A percentile compares a stretch with the other conserved stretches of the same genome.
Conservation (phyloP, 106 monocot genomes). For the Narthecium ossifragum region DNA sequence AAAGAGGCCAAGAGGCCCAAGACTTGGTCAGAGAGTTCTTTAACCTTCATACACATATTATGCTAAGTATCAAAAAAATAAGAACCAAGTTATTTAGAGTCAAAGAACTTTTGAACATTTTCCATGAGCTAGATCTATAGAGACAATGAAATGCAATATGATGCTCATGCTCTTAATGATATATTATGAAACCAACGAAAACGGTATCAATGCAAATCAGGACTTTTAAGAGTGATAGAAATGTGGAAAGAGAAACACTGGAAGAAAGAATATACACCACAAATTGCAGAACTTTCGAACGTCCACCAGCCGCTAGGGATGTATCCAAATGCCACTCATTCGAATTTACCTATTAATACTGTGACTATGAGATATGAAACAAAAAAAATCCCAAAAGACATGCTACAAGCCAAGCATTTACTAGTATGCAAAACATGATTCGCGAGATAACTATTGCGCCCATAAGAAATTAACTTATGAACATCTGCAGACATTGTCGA, state of each 20-base stretch:
- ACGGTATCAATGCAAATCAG: neutral
- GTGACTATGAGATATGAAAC: neutral
- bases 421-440: neutral
- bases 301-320: slow-evolving; percentile 71
- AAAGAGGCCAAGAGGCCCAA: too few species aligned
- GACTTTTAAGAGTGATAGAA: too few species aligned
- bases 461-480: neutral
- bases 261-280: slow-evolving; percentile 79
- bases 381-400: neutral
- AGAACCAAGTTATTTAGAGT: neutral
- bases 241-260: neutral
- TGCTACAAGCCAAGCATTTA: neutral
- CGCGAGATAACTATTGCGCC: neutral
- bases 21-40: too few species aligned
- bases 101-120: neutral
- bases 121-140: neutral
- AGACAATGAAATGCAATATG: neutral
- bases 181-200: neutral
- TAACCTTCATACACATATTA: too few species aligned
- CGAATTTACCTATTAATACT: slow-evolving; percentile 76
- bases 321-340: slow-evolving; percentile 99
- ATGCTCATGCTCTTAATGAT: too few species aligned
- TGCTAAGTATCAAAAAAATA: neutral
- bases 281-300: slow-evolving; percentile 97
- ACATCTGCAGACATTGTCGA: too few species aligned